These are phyloP conservation scores for Flaveria brownii DNA, from an alignment of 129 eudicot genomes.

Conservation along the genomic window DNA sequence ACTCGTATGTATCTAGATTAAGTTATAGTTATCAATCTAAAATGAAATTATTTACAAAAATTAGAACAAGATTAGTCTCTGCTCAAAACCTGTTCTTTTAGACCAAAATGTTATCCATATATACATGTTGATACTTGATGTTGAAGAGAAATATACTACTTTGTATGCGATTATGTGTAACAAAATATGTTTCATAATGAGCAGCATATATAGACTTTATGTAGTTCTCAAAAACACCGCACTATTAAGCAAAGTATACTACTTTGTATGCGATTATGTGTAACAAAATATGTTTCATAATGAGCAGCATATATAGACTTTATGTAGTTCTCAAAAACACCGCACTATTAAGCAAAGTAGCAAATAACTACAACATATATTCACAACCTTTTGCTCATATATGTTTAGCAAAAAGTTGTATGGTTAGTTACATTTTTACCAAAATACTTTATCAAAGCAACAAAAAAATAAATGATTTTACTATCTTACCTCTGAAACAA, in stretches of 20 bases:
- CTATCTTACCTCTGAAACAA: conserved; percentile 67
- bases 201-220: neutral
- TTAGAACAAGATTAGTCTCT: neutral
- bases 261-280: neutral
- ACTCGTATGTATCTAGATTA: conserved; percentile 2
- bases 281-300: neutral
- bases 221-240: neutral
- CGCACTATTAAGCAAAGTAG: neutral
- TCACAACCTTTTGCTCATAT: neutral
- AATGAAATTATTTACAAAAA: neutral
- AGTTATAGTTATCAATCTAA: neutral
- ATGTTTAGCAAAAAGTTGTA: neutral
- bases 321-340: neutral
- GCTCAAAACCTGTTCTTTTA: neutral
- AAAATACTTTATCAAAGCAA: conserved; percentile 5
- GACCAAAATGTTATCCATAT: neutral
- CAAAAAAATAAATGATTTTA: neutral
- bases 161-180: neutral
- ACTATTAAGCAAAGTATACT: neutral
- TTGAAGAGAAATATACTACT: neutral
- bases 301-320: neutral
- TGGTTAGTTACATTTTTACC: neutral
- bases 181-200: neutral
- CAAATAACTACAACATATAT: neutral
- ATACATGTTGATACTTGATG: neutral